Base-by-base conservation (phyloP, 2,329 filamentous ascomycete genomes). In the Ascochyta rabiei region DNA sequence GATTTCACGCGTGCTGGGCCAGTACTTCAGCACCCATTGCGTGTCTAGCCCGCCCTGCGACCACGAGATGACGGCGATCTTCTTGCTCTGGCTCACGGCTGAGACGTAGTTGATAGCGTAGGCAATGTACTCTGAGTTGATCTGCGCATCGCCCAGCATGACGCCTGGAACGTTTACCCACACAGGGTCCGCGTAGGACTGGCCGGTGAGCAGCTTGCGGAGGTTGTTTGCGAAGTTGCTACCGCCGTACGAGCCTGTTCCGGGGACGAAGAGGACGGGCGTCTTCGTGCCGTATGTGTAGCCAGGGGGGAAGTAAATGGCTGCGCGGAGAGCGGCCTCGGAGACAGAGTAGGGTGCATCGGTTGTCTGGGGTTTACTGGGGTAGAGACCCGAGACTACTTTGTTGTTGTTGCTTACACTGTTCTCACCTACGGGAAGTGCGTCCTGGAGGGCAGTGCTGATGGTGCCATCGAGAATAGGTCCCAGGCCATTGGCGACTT, bases 1-100 rank as follows among this genome's bases (percentile, higher is more conserved):
- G 0, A 73, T 69, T 2, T 57, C 59, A 4, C 78, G 76, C 1
- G 79, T 81, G 1, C 78, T 81, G 0, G 81, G 81, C 80, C 80
- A 85, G 73, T 83, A 85, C 59, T 84, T 84, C 58, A 83, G 72
- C 0, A 80, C 81, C 84, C 83, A 86, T 72, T 86, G 84, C 0
- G 79, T 74, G 53, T 82, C 73, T 2, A 86, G 69, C 42, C 79
- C 80, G 15, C 83, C 83, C 68, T 86, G 82, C 0, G 81, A 84
- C 81, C 80, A 86, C 13, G 75, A 76, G n/a, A 85, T 68, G 18
- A 84, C 71, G 16, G 57, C 59, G 10, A 66, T 55, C n/a, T 61
- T 56, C 33, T 31, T 46, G 33, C 43, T 53, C 9, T 51, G 34
- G 16, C 75, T 72, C 6, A 82, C 70, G 15, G 65, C 59, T 19